phyloP scores from a whole-genome alignment of 768 basidiomycete genomes.

The Lentinula boryana region DNA sequence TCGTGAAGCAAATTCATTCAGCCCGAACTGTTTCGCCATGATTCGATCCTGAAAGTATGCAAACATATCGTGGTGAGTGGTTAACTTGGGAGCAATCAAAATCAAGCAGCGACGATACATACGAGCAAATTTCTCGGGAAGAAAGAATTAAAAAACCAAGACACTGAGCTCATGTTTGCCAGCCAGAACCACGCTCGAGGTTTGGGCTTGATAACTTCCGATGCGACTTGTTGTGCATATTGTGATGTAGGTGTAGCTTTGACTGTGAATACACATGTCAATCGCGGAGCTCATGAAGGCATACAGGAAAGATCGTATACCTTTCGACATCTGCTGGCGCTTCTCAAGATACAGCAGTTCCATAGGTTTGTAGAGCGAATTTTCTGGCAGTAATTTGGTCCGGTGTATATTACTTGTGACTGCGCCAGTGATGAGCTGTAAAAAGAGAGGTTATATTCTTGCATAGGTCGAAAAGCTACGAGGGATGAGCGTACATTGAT shows the following conservation, averaged over 20 bases:
- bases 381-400: constrained; percentile 7
- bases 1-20: not conserved
- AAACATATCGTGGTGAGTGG: not conserved
- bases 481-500: not conserved
- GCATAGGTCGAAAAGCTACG: not conserved
- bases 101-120: not conserved
- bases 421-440: constrained; percentile 15
- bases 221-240: constrained; percentile 14
- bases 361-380: constrained; percentile 16
- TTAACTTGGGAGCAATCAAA: not conserved
- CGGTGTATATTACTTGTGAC: constrained; percentile 12
- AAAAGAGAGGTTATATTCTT: not conserved
- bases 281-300: not conserved
- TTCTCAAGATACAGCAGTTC: constrained; percentile 9
- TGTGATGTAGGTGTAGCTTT: constrained; percentile 12
- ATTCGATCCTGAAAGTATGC: not conserved
- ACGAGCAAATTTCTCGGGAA: constrained; percentile 11
- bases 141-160: constrained; percentile 16
- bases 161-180: constrained; percentile 8
- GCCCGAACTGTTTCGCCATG: not conserved
- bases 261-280: not conserved
- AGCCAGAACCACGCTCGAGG: constrained; percentile 15
- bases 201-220: constrained; percentile 10
- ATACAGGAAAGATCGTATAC: not conserved
- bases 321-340: constrained; percentile 10